These are phyloP conservation scores for Luvunga scandens DNA, from an alignment of 345 rosid species.

Conservation along the genomic window DNA sequence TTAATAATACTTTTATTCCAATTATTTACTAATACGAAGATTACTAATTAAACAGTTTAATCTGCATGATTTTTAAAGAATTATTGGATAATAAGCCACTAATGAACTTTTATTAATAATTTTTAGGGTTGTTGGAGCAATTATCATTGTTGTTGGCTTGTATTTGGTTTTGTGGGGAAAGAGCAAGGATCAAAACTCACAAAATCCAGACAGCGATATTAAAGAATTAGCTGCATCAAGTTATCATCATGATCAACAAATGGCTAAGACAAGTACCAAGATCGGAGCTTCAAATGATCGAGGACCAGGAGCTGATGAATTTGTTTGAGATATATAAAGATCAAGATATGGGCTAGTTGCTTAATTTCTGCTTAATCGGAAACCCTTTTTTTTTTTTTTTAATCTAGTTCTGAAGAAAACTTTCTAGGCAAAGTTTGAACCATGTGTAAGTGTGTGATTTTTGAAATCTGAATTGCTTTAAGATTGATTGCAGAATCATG, in stretches of 20 bases:
- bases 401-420: not conserved
- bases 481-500: not conserved
- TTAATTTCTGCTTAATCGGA: not conserved
- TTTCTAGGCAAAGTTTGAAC: not conserved
- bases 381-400: not conserved
- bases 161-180: constrained; percentile 46
- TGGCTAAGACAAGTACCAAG: not conserved
- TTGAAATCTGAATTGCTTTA: not conserved
- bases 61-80: not conserved
- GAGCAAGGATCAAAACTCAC: constrained; percentile 28
- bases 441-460: not conserved
- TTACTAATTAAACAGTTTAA: not conserved
- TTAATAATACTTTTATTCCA: not conserved
- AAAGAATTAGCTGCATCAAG: not conserved
- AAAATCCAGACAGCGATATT: not conserved
- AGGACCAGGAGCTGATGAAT: not conserved
- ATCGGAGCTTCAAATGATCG: not conserved
- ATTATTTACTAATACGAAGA: not conserved
- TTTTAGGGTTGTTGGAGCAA: constrained; percentile 36
- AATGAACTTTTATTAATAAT: not conserved
- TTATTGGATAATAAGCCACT: not conserved
- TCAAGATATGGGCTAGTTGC: not conserved
- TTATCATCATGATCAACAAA: not conserved
- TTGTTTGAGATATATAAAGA: not conserved
- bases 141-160: constrained; percentile 34